Base-by-base conservation (phyloP, 108 stramenopile genomes). In the Nannochloropsis gaditana region DNA sequence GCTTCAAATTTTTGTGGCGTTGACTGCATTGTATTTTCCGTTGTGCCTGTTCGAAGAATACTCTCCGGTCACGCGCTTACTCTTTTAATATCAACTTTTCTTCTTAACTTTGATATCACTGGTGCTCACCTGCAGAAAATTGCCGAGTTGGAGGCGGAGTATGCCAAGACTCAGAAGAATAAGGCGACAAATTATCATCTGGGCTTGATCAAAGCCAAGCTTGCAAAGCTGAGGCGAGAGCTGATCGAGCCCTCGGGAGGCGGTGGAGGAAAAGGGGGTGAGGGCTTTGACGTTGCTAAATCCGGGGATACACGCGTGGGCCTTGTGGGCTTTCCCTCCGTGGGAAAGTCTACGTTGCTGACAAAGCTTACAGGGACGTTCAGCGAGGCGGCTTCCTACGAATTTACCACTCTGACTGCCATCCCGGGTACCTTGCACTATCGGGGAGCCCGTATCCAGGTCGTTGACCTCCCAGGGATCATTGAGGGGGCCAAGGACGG, bases 401-500 rank as follows among this genome's bases (percentile, higher is more conserved):
- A 98, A 89, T 99, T 99, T 88, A 99, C 99, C 9, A 99, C 99
- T 9, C 90, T 99, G 42, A 98, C 97, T 0, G 98, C 97, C 80
- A 98, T 98, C 73, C 99, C 99, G 10, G 99, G 99, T 45, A 98
- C 96, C 9, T 95, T 99, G 95, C 93, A 97, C 85, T 99, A 96
- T 87, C 94, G 95, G 83, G 97, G 99, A 19, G 97, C 99, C n/a
- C 90, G 95, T 81, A 97, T 99, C 82, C 80, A 82, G 92, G 95
- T 99, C 41, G 86, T 99, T 44, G 99, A 99, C 91, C 91, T 99
- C 81, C 99, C 99, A 19, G 99, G 99, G 31, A 93, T 99, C 82
- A 99, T 99, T 87, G 99, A 99, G 90, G 99, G 99, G 21, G 97
- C 99, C 9, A 97, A 97, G 80, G 96, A 97, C 90, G 97, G 98